These are phyloP conservation scores for Microsporum canis DNA, from an alignment of 2,329 filamentous ascomycete genomes.

Conservation along the genomic window DNA sequence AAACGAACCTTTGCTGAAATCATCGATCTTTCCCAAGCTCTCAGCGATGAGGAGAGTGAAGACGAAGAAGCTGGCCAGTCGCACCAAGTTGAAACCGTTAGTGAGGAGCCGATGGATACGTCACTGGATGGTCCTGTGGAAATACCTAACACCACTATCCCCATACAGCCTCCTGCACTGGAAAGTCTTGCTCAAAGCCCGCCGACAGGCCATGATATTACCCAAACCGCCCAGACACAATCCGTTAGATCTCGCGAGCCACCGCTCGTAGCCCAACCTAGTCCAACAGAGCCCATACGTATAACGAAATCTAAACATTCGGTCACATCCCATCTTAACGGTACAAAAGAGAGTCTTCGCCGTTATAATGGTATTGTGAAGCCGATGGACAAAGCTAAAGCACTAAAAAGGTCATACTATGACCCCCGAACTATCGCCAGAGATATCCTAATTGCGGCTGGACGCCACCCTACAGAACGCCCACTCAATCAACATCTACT, in stretches of 20 bases:
- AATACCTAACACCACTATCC: background rate
- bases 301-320: background rate
- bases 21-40: constrained; percentile 39
- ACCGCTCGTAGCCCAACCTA: background rate
- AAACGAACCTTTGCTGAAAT: constrained; percentile 46
- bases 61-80: constrained; percentile 11
- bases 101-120: background rate
- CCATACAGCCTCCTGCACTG: background rate
- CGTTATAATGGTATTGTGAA: constrained; percentile 32
- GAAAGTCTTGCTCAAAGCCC: background rate
- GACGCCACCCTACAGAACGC: constrained; percentile 49
- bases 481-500: constrained; percentile 50
- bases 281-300: background rate
- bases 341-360: constrained; percentile 10
- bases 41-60: constrained; percentile 36
- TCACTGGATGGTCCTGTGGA: background rate
- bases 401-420: constrained; percentile 41
- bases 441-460: constrained; percentile 51
- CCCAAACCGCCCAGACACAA: background rate
- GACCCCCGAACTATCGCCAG: constrained; percentile 51
- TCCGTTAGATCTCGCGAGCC: background rate
- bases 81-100: constrained; percentile 17
- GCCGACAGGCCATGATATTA: constrained; percentile 12
- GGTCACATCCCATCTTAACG: background rate
- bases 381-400: constrained; percentile 31